Evolutionary conservation across 2,329 filamentous ascomycete genomes (phyloP).

Genomic region (Colletotrichum chrysophilum): DNA sequence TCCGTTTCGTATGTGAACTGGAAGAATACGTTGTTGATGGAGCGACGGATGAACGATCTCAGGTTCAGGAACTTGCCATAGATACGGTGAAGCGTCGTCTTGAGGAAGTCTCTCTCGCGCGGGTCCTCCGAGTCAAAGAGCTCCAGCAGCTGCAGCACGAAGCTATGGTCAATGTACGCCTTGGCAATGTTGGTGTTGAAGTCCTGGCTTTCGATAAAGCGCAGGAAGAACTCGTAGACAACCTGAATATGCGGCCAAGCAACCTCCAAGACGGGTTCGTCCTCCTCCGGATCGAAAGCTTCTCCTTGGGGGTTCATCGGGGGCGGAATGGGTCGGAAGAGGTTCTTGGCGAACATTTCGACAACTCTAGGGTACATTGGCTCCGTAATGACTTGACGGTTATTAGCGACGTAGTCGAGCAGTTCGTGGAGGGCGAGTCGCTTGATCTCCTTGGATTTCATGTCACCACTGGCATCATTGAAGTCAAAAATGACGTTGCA

Average conservation of each 20-base stretch:
- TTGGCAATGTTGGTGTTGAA: constrained; percentile 99
- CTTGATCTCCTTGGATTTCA: constrained; percentile 99
- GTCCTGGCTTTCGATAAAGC: constrained; percentile 99
- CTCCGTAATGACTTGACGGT: constrained; percentile 97
- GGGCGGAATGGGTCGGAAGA: constrained; percentile 95
- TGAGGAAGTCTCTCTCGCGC: constrained; percentile 93
- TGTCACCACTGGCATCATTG: constrained; percentile 96
- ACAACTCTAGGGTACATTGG: constrained; percentile 99
- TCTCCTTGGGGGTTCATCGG: constrained; percentile 98
- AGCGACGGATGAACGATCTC: constrained; percentile 94
- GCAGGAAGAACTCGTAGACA: constrained; percentile 98
- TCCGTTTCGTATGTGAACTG: constrained; percentile 99
- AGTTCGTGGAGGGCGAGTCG: constrained; percentile 93
- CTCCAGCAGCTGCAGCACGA: constrained; percentile 95
- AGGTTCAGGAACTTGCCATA: constrained; percentile 99
- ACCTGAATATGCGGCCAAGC: constrained; percentile 99
- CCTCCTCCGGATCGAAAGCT: constrained; percentile 97
- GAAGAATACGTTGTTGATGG: constrained; percentile 99
- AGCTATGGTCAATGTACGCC: constrained; percentile 97
- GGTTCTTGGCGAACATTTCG: constrained; percentile 98
- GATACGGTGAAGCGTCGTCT: constrained; percentile 96
- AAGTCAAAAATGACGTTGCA: constrained; percentile 99
- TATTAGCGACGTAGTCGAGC: constrained; percentile 97
- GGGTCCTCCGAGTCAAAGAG: constrained; percentile 98
- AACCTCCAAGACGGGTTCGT: constrained; percentile 96